These are phyloP conservation scores for Melanomma pulvis-pyrius DNA, from an alignment of 495 filamentous ascomycete genomes.

Conservation along the genomic window DNA sequence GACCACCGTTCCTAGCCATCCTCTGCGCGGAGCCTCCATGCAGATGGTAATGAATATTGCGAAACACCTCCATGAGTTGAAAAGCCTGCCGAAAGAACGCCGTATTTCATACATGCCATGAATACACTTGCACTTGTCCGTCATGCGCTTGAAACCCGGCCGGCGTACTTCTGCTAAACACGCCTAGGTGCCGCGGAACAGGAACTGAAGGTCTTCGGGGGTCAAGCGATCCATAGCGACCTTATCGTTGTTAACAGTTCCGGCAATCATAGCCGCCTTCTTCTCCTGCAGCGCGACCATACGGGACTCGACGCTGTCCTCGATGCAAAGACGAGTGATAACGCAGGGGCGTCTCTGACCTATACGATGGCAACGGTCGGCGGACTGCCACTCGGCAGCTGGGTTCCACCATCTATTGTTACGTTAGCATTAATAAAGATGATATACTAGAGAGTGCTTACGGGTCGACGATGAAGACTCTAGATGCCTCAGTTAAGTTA, in stretches of 20 bases:
- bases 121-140: background rate
- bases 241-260: conserved; percentile 90
- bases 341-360: conserved; percentile 90
- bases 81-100: no score
- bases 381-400: conserved; percentile 95
- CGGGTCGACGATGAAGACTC: conserved; percentile 94
- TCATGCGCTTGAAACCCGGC: background rate
- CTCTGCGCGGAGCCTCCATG: no score
- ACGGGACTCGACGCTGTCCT: conserved; percentile 91
- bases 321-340: conserved; percentile 91
- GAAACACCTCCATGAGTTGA: no score
- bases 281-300: conserved; percentile 97
- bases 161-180: background rate
- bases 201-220: conserved; percentile 90
- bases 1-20: no score
- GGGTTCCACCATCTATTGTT: conserved; percentile 87
- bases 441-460: conserved; percentile 52
- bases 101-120: background rate
- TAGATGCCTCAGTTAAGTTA: conserved; percentile 90
- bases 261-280: conserved; percentile 93
- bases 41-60: no score
- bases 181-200: conserved; percentile 71
- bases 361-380: conserved; percentile 95
- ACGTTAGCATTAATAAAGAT: conserved; percentile 27
- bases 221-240: conserved; percentile 84